phyloP scores from a whole-genome alignment of 495 filamentous ascomycete species.

The Pyrenula massariospora region DNA sequence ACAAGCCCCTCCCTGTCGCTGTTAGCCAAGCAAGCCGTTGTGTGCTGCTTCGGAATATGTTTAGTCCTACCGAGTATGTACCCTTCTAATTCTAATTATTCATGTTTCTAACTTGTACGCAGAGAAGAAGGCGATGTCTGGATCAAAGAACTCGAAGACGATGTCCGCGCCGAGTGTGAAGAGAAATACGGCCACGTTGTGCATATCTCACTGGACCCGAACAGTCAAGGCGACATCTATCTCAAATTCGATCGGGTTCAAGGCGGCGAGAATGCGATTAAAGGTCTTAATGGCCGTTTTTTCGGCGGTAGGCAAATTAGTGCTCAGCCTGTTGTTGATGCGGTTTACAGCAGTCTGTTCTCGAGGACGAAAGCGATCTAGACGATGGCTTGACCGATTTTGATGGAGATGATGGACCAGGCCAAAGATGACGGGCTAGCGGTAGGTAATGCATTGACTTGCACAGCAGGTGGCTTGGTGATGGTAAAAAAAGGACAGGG shows the following conservation, averaged over 20 bases:
- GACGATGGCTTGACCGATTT: neutral
- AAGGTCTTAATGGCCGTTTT: slow-evolving; percentile 91
- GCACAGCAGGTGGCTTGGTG: neutral
- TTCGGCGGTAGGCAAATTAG: slow-evolving; percentile 85
- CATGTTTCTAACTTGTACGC: slow-evolving; percentile 6
- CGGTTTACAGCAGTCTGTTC: slow-evolving; percentile 96
- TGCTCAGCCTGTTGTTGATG: slow-evolving; percentile 91
- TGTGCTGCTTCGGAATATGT: slow-evolving; percentile 91
- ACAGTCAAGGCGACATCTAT: slow-evolving; percentile 92
- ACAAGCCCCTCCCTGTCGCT: slow-evolving; percentile 70
- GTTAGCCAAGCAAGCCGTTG: slow-evolving; percentile 91
- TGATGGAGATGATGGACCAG: neutral
- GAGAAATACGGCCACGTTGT: slow-evolving; percentile 95
- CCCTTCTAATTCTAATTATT: neutral
- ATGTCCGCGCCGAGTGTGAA: slow-evolving; percentile 87
- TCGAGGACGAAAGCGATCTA: slow-evolving; percentile 66
- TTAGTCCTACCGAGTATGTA: slow-evolving; percentile 80
- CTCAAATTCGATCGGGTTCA: slow-evolving; percentile 93
- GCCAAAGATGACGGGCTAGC: no score
- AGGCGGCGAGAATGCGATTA: slow-evolving; percentile 93
- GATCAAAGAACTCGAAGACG: slow-evolving; percentile 89
- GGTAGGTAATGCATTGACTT: neutral
- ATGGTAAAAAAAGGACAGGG: no score
- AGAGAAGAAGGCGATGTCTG: slow-evolving; percentile 82
- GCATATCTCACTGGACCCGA: slow-evolving; percentile 91